Conservation (phyloP, 2,329 filamentous ascomycete species). For the Phaeophleospora eucalypticola region DNA sequence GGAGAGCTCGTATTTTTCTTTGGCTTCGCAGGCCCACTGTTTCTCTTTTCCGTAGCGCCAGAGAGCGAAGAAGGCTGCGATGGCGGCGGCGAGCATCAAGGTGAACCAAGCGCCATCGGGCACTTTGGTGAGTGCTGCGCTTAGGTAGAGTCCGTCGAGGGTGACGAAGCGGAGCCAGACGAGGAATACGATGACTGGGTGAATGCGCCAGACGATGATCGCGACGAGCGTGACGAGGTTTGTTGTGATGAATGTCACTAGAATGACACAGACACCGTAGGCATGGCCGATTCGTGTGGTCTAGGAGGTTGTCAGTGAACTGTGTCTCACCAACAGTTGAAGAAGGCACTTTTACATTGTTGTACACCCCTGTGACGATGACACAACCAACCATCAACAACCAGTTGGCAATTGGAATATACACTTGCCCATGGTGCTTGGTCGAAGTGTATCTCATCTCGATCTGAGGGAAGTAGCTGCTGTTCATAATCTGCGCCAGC, state of each 20-base stretch:
- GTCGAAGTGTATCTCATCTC: conserved; percentile 67
- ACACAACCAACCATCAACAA: conserved; percentile 69
- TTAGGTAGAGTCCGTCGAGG: conserved; percentile 65
- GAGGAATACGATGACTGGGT: conserved; percentile 55
- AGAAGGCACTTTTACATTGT: conserved; percentile 48
- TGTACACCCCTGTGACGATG: conserved; percentile 61
- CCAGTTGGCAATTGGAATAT: conserved; percentile 73
- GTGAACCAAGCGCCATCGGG: conserved; percentile 77
- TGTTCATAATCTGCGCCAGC: conserved; percentile 66
- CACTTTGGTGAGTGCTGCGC: conserved; percentile 65
- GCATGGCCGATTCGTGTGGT: conserved; percentile 68
- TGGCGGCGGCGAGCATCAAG: conserved; percentile 57
- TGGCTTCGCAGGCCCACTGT: conserved; percentile 67
- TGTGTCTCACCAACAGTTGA: too few species aligned
- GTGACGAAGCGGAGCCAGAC: conserved; percentile 60
- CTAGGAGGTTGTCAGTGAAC: conserved; percentile 43
- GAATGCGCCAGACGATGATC: conserved; percentile 66
- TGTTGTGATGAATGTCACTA: conserved; percentile 73
- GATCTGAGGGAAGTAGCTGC: conserved; percentile 70
- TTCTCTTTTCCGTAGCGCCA: conserved; percentile 77
- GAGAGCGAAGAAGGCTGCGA: conserved; percentile 63
- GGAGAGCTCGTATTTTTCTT: conserved; percentile 53
- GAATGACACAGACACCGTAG: conserved; percentile 74
- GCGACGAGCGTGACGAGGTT: conserved; percentile 69
- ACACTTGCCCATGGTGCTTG: conserved; percentile 68